Percentiles rank a stretch among this genome's conserved stretches.
These are phyloP conservation scores for Botrytis deweyae DNA, from an alignment of 2,329 filamentous ascomycete genomes.

Conservation along the genomic window DNA sequence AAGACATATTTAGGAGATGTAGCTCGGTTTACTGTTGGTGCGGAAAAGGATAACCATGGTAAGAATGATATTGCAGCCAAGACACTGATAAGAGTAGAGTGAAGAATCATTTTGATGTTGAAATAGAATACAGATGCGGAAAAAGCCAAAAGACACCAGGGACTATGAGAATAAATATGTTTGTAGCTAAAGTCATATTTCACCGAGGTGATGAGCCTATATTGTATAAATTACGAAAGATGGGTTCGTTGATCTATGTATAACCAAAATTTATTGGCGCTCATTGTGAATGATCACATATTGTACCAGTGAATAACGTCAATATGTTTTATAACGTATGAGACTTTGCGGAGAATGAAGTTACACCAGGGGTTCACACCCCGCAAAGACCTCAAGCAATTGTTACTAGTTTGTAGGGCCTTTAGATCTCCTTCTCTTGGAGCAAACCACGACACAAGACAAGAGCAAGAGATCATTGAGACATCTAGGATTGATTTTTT, in stretches of 20 bases:
- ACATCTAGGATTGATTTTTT: background rate
- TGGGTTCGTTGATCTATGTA: background rate
- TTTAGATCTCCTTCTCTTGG: background rate
- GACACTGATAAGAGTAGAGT: background rate
- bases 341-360: background rate
- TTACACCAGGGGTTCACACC: background rate
- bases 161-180: background rate
- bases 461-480: background rate
- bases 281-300: conserved; percentile 14
- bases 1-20: conserved; percentile 26
- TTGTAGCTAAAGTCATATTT: background rate
- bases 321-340: background rate
- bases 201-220: background rate
- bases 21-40: conserved; percentile 7
- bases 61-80: conserved; percentile 11
- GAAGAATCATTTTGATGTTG: background rate
- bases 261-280: background rate
- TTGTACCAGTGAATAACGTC: conserved; percentile 6
- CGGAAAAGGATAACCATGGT: conserved; percentile 7
- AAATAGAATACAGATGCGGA: background rate
- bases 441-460: background rate
- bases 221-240: background rate
- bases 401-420: background rate
- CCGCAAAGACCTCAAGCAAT: background rate
- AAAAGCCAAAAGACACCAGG: background rate